Base-by-base conservation (phyloP, 2,329 filamentous ascomycete species). In the Coleophoma eucalyptorum region DNA sequence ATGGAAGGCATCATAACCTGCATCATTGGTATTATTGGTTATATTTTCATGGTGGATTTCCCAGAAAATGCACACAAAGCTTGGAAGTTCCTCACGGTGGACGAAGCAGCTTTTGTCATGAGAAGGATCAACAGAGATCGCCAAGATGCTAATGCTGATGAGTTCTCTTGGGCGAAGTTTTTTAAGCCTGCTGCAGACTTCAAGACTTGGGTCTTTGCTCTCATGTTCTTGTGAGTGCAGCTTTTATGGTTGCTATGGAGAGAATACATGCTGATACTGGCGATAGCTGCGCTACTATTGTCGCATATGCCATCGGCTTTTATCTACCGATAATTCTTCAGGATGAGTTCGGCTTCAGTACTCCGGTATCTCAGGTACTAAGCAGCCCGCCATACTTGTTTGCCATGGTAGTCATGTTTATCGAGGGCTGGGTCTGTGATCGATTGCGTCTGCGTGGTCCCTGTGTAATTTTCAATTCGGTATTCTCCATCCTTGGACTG, bases 281-380 rank as follows among this genome's bases (percentile, higher is more conserved):
- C 15, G 10, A 35, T 35, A 10, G n/a, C n/a, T n/a, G n/a, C 33
- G 10, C 15, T 15, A 15, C 15, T 35, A 35, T 15, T 10, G 33
- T 94, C 8, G 86, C 87, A 2, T 93, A 88, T 67, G n/a, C n/a
- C n/a, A n/a, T n/a, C n/a, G n/a, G n/a, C n/a, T n/a, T n/a, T n/a
- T 93, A 92, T 63, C 70, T 92, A 4, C 89, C 89, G 6, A 81
- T 92, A 61, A 89, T 94, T 59, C 80, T 95, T 6, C 11, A 46
- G 15, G 62, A 69, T 20, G 76, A 76, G 16, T 77, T 84, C 73
- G 75, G 75, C 6, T 84, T 80, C 66, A 67, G 63, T 32, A 66
- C 77, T 12, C 77, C 68, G 3, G 70, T 68, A 37, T 66, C 78
- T 0, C 80, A 83, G 58, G 80, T 78, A 54, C 72, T 84, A 3